Conservation (phyloP, 2,329 filamentous ascomycete species). For the Sporothrix pseudoabietina region DNA sequence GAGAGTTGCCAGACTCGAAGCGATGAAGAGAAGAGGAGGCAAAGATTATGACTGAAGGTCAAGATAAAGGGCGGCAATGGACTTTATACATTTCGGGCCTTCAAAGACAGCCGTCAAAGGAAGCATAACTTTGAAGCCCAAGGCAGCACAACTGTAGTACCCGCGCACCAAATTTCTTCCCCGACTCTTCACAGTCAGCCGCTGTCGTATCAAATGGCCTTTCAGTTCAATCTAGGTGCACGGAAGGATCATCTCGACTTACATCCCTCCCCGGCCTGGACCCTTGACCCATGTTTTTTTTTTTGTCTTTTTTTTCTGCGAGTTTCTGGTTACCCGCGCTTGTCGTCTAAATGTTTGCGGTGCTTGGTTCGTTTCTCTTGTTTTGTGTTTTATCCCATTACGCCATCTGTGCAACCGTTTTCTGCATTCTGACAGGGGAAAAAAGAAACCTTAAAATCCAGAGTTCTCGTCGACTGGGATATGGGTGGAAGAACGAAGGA, state of each 20-base stretch:
- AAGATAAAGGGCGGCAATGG: not conserved
- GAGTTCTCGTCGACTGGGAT: constrained; percentile 4
- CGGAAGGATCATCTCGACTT: not conserved
- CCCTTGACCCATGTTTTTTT: constrained; percentile 13
- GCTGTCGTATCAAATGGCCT: constrained; percentile 8
- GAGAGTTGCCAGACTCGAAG: not conserved
- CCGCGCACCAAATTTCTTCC: not conserved
- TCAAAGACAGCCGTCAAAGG: not conserved
- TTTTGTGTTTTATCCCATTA: not conserved
- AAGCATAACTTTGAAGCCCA: not conserved
- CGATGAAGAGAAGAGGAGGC: not conserved
- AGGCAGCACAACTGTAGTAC: not conserved
- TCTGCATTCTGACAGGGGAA: not conserved
- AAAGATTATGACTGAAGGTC: not conserved
- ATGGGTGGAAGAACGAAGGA: not conserved
- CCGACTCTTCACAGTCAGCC: not conserved
- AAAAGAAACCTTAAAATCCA: not conserved
- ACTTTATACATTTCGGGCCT: not conserved
- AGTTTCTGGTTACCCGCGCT: not conserved
- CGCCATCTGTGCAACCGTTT: not conserved
- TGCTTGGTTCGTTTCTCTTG: not conserved
- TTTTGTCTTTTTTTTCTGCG: not conserved
- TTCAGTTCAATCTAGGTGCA: not conserved
- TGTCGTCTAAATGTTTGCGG: not conserved
- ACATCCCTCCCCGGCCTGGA: not conserved